These are phyloP conservation scores for Scleroderma citrinum DNA, from an alignment of 768 basidiomycete species.

Conservation along the genomic window DNA sequence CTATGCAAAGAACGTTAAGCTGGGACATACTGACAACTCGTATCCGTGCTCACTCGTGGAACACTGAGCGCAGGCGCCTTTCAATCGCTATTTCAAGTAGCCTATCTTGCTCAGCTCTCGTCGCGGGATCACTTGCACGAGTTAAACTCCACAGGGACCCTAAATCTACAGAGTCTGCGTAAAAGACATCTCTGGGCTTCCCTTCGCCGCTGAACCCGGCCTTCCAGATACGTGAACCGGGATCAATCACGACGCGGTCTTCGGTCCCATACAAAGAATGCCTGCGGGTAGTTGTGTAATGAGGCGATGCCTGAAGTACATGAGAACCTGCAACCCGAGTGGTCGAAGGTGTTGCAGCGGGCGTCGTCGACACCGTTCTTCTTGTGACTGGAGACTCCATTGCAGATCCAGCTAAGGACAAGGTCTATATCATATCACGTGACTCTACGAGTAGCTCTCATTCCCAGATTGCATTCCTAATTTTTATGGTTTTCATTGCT, in stretches of 20 bases:
- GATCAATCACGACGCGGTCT: conserved; percentile 91
- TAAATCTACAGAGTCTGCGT: conserved; percentile 39
- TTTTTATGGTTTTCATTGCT: no score
- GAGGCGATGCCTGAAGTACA: conserved; percentile 67
- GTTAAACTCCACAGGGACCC: conserved; percentile 56
- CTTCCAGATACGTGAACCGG: conserved; percentile 93
- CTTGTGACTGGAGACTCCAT: conserved; percentile 30
- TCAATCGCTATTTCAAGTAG: conserved; percentile 68
- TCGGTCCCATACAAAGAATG: conserved; percentile 97
- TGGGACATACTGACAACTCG: neutral
- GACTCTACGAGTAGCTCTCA: no score
- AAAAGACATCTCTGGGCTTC: conserved; percentile 83
- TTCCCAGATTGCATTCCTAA: no score
- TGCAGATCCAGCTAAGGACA: neutral
- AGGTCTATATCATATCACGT: neutral
- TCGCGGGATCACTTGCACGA: conserved; percentile 45
- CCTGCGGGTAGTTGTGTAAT: conserved; percentile 77
- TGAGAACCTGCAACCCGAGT: conserved; percentile 43
- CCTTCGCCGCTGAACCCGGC: conserved; percentile 97
- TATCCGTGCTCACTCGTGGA: conserved; percentile 63
- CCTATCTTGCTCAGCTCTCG: conserved; percentile 68
- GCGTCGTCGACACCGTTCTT: conserved; percentile 11
- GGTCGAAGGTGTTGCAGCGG: conserved; percentile 51
- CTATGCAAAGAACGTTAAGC: conserved; percentile 38
- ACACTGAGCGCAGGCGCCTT: conserved; percentile 66